phyloP scores from a whole-genome alignment of 345 rosid genomes.

The Moricandia moricandioides region DNA sequence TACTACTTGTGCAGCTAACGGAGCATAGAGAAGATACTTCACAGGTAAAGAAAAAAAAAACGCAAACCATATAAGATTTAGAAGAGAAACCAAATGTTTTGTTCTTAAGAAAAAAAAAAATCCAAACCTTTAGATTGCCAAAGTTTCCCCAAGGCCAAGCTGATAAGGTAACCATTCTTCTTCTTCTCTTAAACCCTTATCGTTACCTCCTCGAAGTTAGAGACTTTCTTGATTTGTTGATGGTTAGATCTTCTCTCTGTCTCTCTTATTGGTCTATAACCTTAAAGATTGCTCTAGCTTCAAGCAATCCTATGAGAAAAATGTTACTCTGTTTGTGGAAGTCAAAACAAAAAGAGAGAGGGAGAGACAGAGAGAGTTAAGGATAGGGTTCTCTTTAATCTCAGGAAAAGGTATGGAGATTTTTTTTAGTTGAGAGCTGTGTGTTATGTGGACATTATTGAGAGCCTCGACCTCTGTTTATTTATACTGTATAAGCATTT shows the following conservation, averaged over 20 bases:
- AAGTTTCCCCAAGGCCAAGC: slow-evolving; percentile 93
- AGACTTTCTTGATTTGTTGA: background rate
- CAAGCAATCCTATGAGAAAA: slow-evolving; percentile 7
- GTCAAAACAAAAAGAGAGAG: background rate
- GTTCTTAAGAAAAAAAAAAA: background rate
- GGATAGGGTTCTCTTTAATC: slow-evolving; percentile 1
- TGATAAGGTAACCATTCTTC: slow-evolving; percentile 56
- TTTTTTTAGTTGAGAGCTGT: slow-evolving; percentile 11
- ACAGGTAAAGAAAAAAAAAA: background rate
- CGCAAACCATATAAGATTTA: slow-evolving; percentile 11
- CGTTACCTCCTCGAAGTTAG: background rate
- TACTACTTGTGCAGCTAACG: slow-evolving; percentile 56
- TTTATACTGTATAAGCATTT: slow-evolving; percentile 32
- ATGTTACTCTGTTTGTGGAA: slow-evolving; percentile 19
- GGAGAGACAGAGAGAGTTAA: background rate
- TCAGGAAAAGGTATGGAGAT: background rate
- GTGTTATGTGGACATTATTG: slow-evolving; percentile 26
- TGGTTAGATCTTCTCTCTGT: slow-evolving; percentile 7
- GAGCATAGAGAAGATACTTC: slow-evolving; percentile 82
- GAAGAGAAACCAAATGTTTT: background rate
- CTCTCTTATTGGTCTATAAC: slow-evolving; percentile 21
- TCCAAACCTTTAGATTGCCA: slow-evolving; percentile 70
- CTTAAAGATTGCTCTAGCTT: slow-evolving; percentile 21
- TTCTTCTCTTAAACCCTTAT: background rate
- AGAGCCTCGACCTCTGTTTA: slow-evolving; percentile 24